Conservation (phyloP, 2,329 filamentous ascomycete species). For the Verticillium tricorpus region DNA sequence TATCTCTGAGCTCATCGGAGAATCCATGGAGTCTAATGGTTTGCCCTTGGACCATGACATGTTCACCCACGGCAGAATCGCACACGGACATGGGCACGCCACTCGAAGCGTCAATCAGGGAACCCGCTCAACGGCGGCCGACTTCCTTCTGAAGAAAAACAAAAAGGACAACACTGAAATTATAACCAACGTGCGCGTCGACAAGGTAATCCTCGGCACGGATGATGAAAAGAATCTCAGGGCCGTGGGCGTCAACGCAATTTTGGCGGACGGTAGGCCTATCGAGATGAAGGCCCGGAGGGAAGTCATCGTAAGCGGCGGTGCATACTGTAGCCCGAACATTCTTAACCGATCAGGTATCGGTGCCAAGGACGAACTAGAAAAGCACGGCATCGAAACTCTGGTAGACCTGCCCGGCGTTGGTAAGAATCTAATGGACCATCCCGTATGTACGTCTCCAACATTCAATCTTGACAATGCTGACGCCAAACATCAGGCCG, state of each 20-base stretch:
- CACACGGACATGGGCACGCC: conserved; percentile 52
- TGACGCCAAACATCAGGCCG: conserved; percentile 28
- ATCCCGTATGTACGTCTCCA: conserved; percentile 28
- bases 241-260: too few relatives aligned
- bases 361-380: conserved; percentile 36
- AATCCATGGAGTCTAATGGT: conserved; percentile 51
- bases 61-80: conserved; percentile 46
- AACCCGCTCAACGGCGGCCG: conserved; percentile 46
- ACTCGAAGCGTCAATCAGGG: conserved; percentile 49
- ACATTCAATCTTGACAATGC: background rate
- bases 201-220: conserved; percentile 43
- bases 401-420: conserved; percentile 41
- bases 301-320: conserved; percentile 37
- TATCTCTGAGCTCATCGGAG: conserved; percentile 49
- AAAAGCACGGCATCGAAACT: conserved; percentile 34
- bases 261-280: conserved; percentile 21
- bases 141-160: conserved; percentile 40
- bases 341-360: conserved; percentile 50
- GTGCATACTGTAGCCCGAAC: conserved; percentile 46
- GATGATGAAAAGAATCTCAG: conserved; percentile 7
- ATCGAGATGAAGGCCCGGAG: conserved; percentile 30
- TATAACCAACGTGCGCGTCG: conserved; percentile 42
- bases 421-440: conserved; percentile 47
- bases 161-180: conserved; percentile 40
- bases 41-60: conserved; percentile 53